Evolutionary conservation across 805 yeast genomes (phyloP), one percentile per base, ranked within the genome.

Genomic region (Suhomyces kilbournensis): DNA sequence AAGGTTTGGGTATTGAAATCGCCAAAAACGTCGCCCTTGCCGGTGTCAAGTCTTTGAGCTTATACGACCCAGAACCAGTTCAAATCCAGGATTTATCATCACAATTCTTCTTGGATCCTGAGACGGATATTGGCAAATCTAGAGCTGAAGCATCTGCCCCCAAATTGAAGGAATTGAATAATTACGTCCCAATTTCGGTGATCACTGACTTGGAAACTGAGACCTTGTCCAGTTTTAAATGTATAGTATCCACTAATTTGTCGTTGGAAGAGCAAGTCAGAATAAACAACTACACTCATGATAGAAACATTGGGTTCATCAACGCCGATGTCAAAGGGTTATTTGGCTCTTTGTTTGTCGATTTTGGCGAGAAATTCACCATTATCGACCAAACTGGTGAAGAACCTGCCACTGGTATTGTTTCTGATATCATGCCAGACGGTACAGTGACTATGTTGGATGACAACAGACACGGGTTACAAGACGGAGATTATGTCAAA

Each of bases 11-110:
- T 64, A 81, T 90, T 43, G 99, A 94, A 72, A 90, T 94, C 53
- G 97, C 99, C 22, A 94, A 94, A 73, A 94, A 94, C 70, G 90
- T 94, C 51, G 96, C 97, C 0, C 78, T 94, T 38, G 99, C 99
- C 2, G 99, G 99, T 64, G 99, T 94, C 61, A 94, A 94, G 74
- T 86, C 96, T 7, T 75, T 94, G 60, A 77, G 96, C 7, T 70
- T 94, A 30, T 90, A 86, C 67, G 99, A 94, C 65, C 96, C 96
- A 10, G 76, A 75, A 17, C 80, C 83, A 0, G 86, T 88, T 19
- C 69, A 76, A 50, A 58, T 90, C 44, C 78, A 71, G 49, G 98
- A 94, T 68, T 78, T 94, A 53, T 88, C 97, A 1, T 78, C 96
- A 10, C 99, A 93, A 67, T 94, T 91, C 75, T 94, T 91, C 69